Conservation (phyloP, 2,329 filamentous ascomycete genomes). For the Hymenotorrendiella dingleyae region DNA sequence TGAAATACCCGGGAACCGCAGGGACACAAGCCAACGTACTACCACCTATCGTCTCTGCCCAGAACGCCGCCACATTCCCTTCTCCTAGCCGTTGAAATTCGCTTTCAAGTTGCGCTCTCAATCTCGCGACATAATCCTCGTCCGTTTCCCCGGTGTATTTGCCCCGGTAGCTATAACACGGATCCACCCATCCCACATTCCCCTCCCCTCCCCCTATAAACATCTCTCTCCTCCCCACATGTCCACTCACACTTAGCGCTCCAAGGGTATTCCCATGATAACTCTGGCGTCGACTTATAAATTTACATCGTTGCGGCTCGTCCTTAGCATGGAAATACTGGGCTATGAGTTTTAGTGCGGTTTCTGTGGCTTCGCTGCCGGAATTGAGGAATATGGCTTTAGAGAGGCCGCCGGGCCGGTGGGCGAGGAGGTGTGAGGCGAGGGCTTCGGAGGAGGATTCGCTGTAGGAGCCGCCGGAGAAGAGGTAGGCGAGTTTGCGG, state of each 20-base stretch:
- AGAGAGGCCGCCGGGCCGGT: too few relatives aligned
- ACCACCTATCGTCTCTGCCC: slow-evolving; percentile 60
- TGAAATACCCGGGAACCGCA: slow-evolving; percentile 58
- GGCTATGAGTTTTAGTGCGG: slow-evolving; percentile 38
- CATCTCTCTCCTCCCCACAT: slow-evolving; percentile 47
- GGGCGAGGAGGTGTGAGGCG: too few relatives aligned
- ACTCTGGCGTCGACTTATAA: slow-evolving; percentile 53
- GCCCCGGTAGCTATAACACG: slow-evolving; percentile 56
- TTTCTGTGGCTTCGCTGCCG: slow-evolving; percentile 10
- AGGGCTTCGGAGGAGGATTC: too few relatives aligned
- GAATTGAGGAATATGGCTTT: too few relatives aligned
- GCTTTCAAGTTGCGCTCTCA: slow-evolving; percentile 52
- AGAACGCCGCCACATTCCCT: slow-evolving; percentile 54
- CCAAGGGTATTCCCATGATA: slow-evolving; percentile 65
- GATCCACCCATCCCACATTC: slow-evolving; percentile 48
- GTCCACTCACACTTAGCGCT: slow-evolving; percentile 45
- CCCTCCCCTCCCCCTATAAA: slow-evolving; percentile 49
- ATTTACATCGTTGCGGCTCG: slow-evolving; percentile 35
- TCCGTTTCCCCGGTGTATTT: slow-evolving; percentile 41
- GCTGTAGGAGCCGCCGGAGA: too few relatives aligned
- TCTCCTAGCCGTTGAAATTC: slow-evolving; percentile 53
- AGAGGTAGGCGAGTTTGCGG: too few relatives aligned
- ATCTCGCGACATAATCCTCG: slow-evolving; percentile 46
- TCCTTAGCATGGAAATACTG: slow-evolving; percentile 41
- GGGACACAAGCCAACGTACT: slow-evolving; percentile 62